Evolutionary conservation across 306 rosid species (phyloP), one percentile per base, ranked within the genome.

Genomic region (Quercus berberidifolia): DNA sequence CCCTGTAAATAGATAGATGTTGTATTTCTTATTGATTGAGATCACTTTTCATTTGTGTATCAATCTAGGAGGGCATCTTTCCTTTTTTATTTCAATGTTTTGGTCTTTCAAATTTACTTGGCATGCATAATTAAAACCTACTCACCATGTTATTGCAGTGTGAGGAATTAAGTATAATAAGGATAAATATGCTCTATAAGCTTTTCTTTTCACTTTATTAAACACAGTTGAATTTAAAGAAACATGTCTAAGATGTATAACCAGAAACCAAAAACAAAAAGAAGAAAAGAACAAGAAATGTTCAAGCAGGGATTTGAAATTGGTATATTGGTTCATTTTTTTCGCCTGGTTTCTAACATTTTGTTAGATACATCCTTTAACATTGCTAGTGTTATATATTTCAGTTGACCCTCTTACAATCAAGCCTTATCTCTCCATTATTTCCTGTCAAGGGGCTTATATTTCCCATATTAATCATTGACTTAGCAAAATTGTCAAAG

Each of bases 391-490:
- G n/a, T 18, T 9, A 35, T 7, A 67, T 12, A 55, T 35, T 46
- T 76, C 49, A 82, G 58, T 88, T 88, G 54, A 76, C 83, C 31
- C 72, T 79, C 71, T 56, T 81, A 65, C 91, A 88, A 13, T 86
- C 65, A 1, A 63, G 15, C 35, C 91, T 81, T 62, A 88, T 86
- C 64, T 88, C 85, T 46, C 86, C 91, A 35, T 4, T 19, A 35
- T 46, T 86, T 4, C 91, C 91, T 0, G 89, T 83, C 31, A 79
- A 31, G 41, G 81, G 81, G 19, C 33, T 30, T 4, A 88, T 74
- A 3, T 81, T 85, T 31, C 83, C 89, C 91, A 85, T 88, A 0
- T 52, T 88, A 23, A 86, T 79, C 86, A 88, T 86, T 5, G 91
- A 88, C 60, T 76, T 78, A 26, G n/a, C 86, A 55, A 88, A 86